These are phyloP conservation scores for Starmerella floris DNA, from an alignment of 805 yeast genomes.

Conservation along the genomic window DNA sequence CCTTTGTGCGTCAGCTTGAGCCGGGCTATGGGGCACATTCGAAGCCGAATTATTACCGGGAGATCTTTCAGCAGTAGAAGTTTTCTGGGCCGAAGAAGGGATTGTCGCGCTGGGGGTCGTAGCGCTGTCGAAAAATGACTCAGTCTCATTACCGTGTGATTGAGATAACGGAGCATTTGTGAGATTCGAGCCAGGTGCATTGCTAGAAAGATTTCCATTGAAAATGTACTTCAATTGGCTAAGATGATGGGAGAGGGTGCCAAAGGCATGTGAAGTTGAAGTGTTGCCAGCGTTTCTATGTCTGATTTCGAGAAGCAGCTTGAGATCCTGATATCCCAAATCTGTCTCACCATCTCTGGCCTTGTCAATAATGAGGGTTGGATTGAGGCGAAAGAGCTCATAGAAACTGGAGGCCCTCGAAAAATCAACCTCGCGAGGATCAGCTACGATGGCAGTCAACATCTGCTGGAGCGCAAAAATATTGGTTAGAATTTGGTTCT, in stretches of 20 bases:
- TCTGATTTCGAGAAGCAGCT: constrained; percentile 15
- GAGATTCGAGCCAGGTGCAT: no score
- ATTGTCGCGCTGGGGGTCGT: no score
- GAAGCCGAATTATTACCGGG: no score
- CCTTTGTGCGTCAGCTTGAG: neutral
- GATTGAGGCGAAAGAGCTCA: constrained; percentile 26
- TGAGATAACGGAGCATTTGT: no score
- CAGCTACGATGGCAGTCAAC: constrained; percentile 43
- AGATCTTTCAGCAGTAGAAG: no score
- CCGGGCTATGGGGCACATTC: no score
- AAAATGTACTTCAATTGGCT: constrained; percentile 11
- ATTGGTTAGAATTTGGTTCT: constrained; percentile 45
- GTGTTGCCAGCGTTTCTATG: constrained; percentile 15
- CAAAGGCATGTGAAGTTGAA: constrained; percentile 8
- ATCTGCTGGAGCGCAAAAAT: constrained; percentile 56
- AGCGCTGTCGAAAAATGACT: no score
- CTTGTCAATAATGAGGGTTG: constrained; percentile 20
- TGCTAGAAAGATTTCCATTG: neutral
- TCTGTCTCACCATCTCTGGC: constrained; percentile 16
- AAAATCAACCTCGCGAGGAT: constrained; percentile 44
- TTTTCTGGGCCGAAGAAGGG: no score
- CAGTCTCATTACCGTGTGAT: no score
- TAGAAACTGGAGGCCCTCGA: constrained; percentile 41
- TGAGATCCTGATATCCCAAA: constrained; percentile 16
- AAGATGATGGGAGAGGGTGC: constrained; percentile 13